Conservation (phyloP, 352 stramenopile species). For the Phytophthora quininea region DNA sequence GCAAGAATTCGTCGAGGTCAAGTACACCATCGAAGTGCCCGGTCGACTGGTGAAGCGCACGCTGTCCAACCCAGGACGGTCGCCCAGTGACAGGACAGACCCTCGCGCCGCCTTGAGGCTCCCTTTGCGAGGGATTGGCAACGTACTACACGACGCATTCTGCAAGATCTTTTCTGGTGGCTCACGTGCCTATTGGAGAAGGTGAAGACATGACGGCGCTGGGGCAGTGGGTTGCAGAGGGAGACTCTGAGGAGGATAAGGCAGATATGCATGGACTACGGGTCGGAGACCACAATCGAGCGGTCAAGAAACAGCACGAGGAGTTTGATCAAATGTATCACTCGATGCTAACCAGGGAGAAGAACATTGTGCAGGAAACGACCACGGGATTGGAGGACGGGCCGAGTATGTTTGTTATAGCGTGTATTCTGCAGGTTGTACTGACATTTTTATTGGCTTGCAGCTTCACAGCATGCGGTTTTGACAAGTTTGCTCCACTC, state of each 20-base stretch:
- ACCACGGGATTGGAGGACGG: constrained; percentile 81
- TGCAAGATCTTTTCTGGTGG: constrained; percentile 69
- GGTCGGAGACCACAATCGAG: constrained; percentile 50
- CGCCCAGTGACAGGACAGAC: constrained; percentile 23
- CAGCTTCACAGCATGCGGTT: constrained; percentile 63
- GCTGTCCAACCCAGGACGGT: constrained; percentile 43
- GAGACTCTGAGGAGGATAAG: constrained; percentile 42
- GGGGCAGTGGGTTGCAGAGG: constrained; percentile 59
- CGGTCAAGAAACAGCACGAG: constrained; percentile 43
- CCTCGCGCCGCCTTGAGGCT: constrained; percentile 41
- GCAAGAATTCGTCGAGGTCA: constrained; percentile 25
- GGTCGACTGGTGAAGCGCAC: constrained; percentile 59
- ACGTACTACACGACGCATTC: constrained; percentile 59
- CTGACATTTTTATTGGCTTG: constrained; percentile 6
- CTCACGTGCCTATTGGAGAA: constrained; percentile 49
- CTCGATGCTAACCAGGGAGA: constrained; percentile 69
- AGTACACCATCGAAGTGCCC: constrained; percentile 63
- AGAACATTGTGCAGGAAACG: constrained; percentile 72
- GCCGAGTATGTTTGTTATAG: constrained; percentile 42
- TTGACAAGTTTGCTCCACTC: constrained; percentile 63
- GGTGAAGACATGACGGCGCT: constrained; percentile 37
- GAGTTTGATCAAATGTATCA: constrained; percentile 70
- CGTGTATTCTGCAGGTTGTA: constrained; percentile 1
- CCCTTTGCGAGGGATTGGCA: constrained; percentile 75
- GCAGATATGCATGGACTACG: constrained; percentile 38